Percentiles rank a stretch among this genome's conserved stretches.
Evolutionary conservation across 129 eudicot species (phyloP).

Genomic region (Ambrosia artemisiifolia): DNA sequence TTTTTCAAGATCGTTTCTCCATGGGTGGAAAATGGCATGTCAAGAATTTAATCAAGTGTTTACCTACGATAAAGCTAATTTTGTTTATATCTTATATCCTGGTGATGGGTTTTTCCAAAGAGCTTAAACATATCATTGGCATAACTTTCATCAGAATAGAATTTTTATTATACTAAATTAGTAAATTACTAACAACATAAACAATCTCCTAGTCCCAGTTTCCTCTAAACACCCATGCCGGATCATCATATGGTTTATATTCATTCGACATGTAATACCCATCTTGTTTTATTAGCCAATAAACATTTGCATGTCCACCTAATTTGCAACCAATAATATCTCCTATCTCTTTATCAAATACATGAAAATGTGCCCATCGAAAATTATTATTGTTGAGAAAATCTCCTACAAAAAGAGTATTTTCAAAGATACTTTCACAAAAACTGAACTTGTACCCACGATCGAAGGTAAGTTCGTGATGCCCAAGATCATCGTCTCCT

Average conservation of each 20-base stretch:
- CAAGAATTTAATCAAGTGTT: too few species aligned
- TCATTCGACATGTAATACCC: slow-evolving; percentile 16
- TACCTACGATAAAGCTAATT: too few species aligned
- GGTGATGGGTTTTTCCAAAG: too few species aligned
- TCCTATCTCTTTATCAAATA: background rate
- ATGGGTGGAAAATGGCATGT: too few species aligned
- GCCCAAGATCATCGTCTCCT: slow-evolving; percentile 9
- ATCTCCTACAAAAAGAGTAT: slow-evolving; percentile 12
- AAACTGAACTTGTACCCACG: background rate
- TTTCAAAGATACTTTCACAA: background rate
- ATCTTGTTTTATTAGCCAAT: slow-evolving; percentile 14
- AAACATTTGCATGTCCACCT: background rate
- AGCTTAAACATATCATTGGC: too few species aligned
- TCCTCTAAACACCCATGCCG: background rate
- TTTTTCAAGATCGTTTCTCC: too few species aligned
- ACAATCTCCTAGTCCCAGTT: background rate
- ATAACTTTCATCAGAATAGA: too few species aligned
- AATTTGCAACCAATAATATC: too few species aligned
- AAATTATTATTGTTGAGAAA: background rate
- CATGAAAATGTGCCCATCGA: background rate
- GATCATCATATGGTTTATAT: background rate
- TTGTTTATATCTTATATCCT: too few species aligned
- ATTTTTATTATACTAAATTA: background rate
- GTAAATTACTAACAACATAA: background rate
- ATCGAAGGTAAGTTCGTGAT: background rate